Conservation (phyloP, 1,139 yeast species). For the Kodamaea sp. region DNA sequence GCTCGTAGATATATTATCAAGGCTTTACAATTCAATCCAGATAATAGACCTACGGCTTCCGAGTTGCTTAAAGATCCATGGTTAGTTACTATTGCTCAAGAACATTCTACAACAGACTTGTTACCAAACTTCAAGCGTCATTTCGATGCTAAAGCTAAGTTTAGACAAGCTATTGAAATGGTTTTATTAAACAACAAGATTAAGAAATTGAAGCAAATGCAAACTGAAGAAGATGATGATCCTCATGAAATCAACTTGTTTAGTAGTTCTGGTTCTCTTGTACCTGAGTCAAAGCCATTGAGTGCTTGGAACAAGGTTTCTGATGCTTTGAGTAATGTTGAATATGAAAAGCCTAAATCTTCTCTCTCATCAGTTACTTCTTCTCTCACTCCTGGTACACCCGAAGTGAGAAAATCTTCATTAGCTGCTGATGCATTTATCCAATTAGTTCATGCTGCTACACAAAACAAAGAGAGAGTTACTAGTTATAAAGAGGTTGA, state of each 20-base stretch:
- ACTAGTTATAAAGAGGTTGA: slow-evolving; percentile 28
- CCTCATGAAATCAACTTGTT: slow-evolving; percentile 45
- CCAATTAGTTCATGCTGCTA: slow-evolving; percentile 71
- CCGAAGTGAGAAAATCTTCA: slow-evolving; percentile 13
- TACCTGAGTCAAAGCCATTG: slow-evolving; percentile 4
- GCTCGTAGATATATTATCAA: slow-evolving; percentile 71
- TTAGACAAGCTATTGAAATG: slow-evolving; percentile 81
- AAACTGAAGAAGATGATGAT: slow-evolving; percentile 53
- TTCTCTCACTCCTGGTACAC: neutral
- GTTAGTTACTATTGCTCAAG: slow-evolving; percentile 51
- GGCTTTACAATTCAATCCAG: slow-evolving; percentile 65
- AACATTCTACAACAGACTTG: slow-evolving; percentile 56
- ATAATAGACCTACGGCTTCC: slow-evolving; percentile 60
- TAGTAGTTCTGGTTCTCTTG: slow-evolving; percentile 19
- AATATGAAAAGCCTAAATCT: slow-evolving; percentile 8
- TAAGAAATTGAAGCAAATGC: slow-evolving; percentile 55
- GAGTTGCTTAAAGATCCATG: slow-evolving; percentile 67
- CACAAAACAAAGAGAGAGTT: slow-evolving; percentile 62
- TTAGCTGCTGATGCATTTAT: slow-evolving; percentile 52
- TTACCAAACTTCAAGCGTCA: slow-evolving; percentile 65
- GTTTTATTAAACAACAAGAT: slow-evolving; percentile 74
- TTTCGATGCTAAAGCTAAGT: slow-evolving; percentile 80
- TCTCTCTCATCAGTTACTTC: neutral
- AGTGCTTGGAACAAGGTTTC: slow-evolving; percentile 24
- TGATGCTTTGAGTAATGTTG: slow-evolving; percentile 18